phyloP scores from a whole-genome alignment of 2,329 filamentous ascomycete species.

The Phyllosticta citriasiana region DNA sequence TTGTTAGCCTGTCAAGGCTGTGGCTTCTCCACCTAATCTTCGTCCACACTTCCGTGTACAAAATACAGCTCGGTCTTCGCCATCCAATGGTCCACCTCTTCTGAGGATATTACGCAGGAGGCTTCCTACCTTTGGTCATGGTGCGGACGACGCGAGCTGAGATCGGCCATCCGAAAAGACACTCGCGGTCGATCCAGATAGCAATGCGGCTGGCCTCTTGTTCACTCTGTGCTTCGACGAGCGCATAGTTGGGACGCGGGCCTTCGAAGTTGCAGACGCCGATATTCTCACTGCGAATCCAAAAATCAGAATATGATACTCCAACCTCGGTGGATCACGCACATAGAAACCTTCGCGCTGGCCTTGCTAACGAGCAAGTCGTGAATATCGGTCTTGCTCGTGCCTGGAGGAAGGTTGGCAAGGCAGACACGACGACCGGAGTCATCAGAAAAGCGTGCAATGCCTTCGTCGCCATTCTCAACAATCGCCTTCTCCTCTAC shows the following conservation, averaged over 20 bases:
- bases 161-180: constrained; percentile 7
- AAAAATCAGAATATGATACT: not conserved
- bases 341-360: not conserved
- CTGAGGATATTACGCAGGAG: not conserved
- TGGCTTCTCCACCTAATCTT: not conserved
- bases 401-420: constrained; percentile 1
- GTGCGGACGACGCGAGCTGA: not conserved
- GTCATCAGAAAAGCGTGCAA: not conserved
- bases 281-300: not conserved
- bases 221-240: not conserved
- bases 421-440: constrained; percentile 5
- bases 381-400: not conserved
- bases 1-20: not conserved
- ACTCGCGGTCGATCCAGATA: constrained; percentile 5
- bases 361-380: constrained; percentile 1
- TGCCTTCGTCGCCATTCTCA: not conserved
- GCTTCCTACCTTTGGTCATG: constrained; percentile 3
- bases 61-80: not conserved
- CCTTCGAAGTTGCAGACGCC: not conserved
- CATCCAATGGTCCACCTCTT: not conserved
- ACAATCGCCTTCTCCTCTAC: no score
- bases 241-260: constrained; percentile 1
- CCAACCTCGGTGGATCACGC: not conserved
- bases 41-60: not conserved
- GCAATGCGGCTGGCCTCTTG: constrained; percentile 3